Evolutionary conservation across 805 yeast species (phyloP).

Genomic region (Candida verbasci): DNA sequence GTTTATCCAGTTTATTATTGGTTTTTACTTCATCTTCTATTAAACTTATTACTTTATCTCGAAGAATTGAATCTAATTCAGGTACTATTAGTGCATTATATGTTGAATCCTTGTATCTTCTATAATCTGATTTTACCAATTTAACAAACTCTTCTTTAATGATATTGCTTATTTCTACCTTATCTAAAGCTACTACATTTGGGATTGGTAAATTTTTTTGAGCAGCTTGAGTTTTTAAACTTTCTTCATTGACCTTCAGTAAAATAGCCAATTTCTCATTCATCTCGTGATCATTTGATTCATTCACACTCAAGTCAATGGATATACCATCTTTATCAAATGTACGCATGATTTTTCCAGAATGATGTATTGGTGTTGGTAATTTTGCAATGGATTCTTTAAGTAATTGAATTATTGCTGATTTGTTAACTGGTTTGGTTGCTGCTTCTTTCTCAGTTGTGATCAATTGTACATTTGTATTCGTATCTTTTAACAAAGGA

Average conservation of each 20-base stretch:
- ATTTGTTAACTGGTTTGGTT: constrained; percentile 9
- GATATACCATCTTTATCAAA: constrained; percentile 19
- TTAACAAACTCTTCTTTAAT: constrained; percentile 28
- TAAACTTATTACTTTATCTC: constrained; percentile 14
- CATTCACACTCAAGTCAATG: constrained; percentile 13
- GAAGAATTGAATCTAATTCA: constrained; percentile 28
- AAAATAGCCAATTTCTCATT: constrained; percentile 19
- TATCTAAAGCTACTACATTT: constrained; percentile 13
- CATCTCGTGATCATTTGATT: constrained; percentile 20
- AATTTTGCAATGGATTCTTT: constrained; percentile 16
- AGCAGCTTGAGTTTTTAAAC: constrained; percentile 42
- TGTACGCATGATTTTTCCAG: constrained; percentile 30
- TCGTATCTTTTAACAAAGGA: neutral
- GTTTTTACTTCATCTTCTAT: constrained; percentile 11
- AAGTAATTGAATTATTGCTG: constrained; percentile 8
- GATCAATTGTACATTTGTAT: neutral
- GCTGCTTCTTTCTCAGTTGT: neutral
- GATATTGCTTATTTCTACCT: constrained; percentile 1
- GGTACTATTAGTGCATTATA: constrained; percentile 16
- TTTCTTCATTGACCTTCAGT: constrained; percentile 23
- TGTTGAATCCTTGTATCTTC: constrained; percentile 21
- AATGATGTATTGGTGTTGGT: constrained; percentile 38
- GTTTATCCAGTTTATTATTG: constrained; percentile 1
- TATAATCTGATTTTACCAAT: constrained; percentile 40
- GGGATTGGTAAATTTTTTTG: constrained; percentile 45